Conservation (phyloP, 768 basidiomycete genomes). For the Dictyophora rubrovolvata region DNA sequence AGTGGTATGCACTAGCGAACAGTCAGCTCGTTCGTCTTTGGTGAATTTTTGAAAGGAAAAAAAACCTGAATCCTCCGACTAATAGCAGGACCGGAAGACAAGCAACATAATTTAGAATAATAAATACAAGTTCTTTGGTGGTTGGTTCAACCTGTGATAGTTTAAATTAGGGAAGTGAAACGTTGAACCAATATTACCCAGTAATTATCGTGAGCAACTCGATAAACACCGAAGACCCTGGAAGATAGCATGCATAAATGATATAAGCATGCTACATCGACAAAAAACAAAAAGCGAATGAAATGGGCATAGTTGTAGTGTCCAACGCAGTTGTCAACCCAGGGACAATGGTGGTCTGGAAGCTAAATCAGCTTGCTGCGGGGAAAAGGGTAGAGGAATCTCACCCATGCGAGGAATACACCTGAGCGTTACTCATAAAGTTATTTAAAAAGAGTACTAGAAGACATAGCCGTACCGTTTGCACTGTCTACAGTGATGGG, state of each 20-base stretch:
- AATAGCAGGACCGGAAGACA: constrained; percentile 78
- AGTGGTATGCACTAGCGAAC: constrained; percentile 66
- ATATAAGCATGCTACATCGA: constrained; percentile 43
- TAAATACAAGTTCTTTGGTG: constrained; percentile 61
- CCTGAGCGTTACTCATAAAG: constrained; percentile 24
- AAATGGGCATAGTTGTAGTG: constrained; percentile 85
- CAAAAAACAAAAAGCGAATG: constrained; percentile 37
- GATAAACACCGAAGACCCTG: constrained; percentile 43
- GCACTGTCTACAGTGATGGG: constrained; percentile 91
- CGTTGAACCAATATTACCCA: constrained; percentile 37
- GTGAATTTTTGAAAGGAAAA: background rate
- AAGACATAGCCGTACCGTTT: constrained; percentile 43
- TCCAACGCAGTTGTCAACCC: constrained; percentile 93
- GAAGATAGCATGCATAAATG: constrained; percentile 76
- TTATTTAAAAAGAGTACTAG: background rate
- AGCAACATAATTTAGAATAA: constrained; percentile 79
- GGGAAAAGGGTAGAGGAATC: constrained; percentile 11
- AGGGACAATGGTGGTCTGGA: constrained; percentile 83
- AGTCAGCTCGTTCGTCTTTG: background rate
- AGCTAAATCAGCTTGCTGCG: constrained; percentile 1
- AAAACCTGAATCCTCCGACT: constrained; percentile 86
- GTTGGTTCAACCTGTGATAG: constrained; percentile 56
- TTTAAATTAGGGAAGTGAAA: background rate
- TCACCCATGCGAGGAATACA: constrained; percentile 86
- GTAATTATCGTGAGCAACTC: constrained; percentile 22